Evolutionary conservation across 2,329 filamentous ascomycete species (phyloP).

Genomic region (Pseudopithomyces chartarum): DNA sequence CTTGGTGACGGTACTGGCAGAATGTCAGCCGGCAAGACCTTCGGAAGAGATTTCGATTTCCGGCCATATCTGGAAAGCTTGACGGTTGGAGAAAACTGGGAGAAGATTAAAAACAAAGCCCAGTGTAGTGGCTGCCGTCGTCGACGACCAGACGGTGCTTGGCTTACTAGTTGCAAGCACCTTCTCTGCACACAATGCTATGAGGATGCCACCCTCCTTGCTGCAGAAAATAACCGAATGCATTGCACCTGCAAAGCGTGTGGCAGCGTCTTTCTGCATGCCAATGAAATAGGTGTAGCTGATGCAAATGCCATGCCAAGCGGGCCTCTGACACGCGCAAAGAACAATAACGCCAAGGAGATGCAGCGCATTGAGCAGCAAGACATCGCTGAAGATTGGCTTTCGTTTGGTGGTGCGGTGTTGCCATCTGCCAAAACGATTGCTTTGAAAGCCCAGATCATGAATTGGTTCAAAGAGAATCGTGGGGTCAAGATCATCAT

Average conservation of each 20-base stretch:
- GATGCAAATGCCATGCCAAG: constrained; percentile 8
- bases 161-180: constrained; percentile 60
- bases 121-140: constrained; percentile 51
- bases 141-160: constrained; percentile 44
- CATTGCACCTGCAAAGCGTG: constrained; percentile 41
- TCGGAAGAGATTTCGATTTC: constrained; percentile 49
- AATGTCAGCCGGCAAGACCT: constrained; percentile 27
- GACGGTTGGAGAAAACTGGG: constrained; percentile 38
- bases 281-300: constrained; percentile 28
- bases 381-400: constrained; percentile 46
- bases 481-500: constrained; percentile 61
- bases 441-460: constrained; percentile 51
- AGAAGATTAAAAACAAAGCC: constrained; percentile 48
- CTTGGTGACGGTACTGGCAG: constrained; percentile 10
- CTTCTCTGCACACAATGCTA: constrained; percentile 61
- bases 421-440: constrained; percentile 53
- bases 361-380: constrained; percentile 19
- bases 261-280: constrained; percentile 27
- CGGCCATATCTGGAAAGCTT: constrained; percentile 47
- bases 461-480: constrained; percentile 51
- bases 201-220: constrained; percentile 30
- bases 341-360: constrained; percentile 10
- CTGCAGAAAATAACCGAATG: constrained; percentile 22
- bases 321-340: constrained; percentile 24
- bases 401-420: constrained; percentile 42